phyloP scores from a whole-genome alignment of 768 basidiomycete species.

The Termitomyces eurrhizus region DNA sequence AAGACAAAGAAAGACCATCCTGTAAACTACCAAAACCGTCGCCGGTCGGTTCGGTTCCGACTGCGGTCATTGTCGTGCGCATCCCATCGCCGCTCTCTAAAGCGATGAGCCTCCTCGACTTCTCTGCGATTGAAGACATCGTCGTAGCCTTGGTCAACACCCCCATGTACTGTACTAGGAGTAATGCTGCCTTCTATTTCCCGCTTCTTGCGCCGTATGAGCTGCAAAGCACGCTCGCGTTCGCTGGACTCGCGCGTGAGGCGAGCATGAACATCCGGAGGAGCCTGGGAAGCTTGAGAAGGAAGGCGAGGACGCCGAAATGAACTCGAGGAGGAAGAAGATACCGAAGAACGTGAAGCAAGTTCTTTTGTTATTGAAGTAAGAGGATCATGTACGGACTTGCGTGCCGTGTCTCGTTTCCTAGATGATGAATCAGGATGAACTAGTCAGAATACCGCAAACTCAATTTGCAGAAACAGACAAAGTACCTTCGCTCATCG shows the following conservation, averaged over 20 bases:
- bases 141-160: slow-evolving; percentile 46
- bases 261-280: slow-evolving; percentile 51
- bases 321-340: slow-evolving; percentile 14
- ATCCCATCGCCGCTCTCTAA: slow-evolving; percentile 34
- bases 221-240: slow-evolving; percentile 68
- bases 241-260: slow-evolving; percentile 72
- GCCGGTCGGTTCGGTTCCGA: slow-evolving; percentile 13
- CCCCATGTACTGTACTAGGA: slow-evolving; percentile 63
- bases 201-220: slow-evolving; percentile 62
- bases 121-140: slow-evolving; percentile 70
- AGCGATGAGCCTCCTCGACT: slow-evolving; percentile 68
- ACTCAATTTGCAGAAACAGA: background rate
- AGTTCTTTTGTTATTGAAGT: slow-evolving; percentile 70
- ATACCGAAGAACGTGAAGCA: slow-evolving; percentile 31
- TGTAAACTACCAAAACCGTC: slow-evolving; percentile 13
- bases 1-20: background rate
- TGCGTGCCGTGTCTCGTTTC: slow-evolving; percentile 57
- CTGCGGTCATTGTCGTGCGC: slow-evolving; percentile 14
- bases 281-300: slow-evolving; percentile 22
- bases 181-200: slow-evolving; percentile 65
- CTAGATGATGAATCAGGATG: slow-evolving; percentile 29
- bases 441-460: background rate
- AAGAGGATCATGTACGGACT: slow-evolving; percentile 66
- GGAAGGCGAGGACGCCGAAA: slow-evolving; percentile 17
- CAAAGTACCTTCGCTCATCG: slow-evolving; percentile 31